A percentile compares a stretch with the other conserved stretches of the same genome.
phyloP scores from a whole-genome alignment of 1,139 yeast genomes.

The Torulaspora globosa region DNA sequence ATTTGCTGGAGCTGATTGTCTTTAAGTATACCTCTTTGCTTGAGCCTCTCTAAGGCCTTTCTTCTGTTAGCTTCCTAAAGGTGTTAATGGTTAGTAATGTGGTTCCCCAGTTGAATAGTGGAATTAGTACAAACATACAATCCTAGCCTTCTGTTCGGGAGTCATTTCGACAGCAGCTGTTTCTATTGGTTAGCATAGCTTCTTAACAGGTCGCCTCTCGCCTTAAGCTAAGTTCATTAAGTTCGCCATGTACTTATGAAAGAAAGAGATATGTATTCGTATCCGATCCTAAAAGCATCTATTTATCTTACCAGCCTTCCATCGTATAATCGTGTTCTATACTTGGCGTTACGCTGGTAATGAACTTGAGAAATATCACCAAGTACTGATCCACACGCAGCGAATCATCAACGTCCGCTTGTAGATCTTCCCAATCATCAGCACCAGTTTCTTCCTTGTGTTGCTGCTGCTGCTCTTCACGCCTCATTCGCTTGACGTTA shows the following conservation, averaged over 20 bases:
- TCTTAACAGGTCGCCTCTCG: neutral
- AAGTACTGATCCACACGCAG: slow-evolving; percentile 88
- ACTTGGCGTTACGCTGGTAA: slow-evolving; percentile 96
- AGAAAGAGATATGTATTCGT: slow-evolving; percentile 6
- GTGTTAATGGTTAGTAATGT: neutral
- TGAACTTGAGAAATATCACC: slow-evolving; percentile 83
- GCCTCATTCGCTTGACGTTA: slow-evolving; percentile 43
- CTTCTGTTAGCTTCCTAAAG: slow-evolving; percentile 50
- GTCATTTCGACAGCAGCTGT: slow-evolving; percentile 36
- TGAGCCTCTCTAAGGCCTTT: slow-evolving; percentile 53
- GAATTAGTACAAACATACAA: slow-evolving; percentile 12
- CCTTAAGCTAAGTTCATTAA: neutral
- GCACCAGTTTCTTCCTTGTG: slow-evolving; percentile 38
- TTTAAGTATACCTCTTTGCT: slow-evolving; percentile 38
- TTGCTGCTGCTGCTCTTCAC: slow-evolving; percentile 26
- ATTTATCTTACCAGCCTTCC: slow-evolving; percentile 59
- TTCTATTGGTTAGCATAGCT: neutral
- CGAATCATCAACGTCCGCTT: slow-evolving; percentile 42
- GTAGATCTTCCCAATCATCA: slow-evolving; percentile 45
- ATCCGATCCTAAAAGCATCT: neutral
- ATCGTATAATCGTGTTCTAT: slow-evolving; percentile 95
- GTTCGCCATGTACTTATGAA: slow-evolving; percentile 15
- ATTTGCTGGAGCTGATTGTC: slow-evolving; percentile 23
- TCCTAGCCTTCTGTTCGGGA: slow-evolving; percentile 47
- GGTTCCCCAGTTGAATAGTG: neutral